Evolutionary conservation across 805 yeast species (phyloP), one percentile per base, ranked within the genome.

Genomic region (Sugiyamaella floridensis): DNA sequence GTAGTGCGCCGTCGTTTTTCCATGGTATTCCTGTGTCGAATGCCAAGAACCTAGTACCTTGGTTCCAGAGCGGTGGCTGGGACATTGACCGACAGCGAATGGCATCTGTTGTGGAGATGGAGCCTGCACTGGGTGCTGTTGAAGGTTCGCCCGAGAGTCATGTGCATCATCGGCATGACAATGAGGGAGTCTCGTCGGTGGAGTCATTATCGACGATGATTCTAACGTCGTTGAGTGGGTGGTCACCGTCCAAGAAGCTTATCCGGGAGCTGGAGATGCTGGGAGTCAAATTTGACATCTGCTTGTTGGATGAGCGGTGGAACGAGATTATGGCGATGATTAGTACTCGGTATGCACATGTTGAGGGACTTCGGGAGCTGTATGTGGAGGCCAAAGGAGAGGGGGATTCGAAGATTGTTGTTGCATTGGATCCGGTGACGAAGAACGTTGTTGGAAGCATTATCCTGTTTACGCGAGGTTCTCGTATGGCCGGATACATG

Each of bases 231-330:
- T 59, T 79, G 26, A 63, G 65, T 4, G 63, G 67, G 29, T 80
- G 85, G 85, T 70, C 64, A 55, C 80, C 81, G 4, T 77, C 83
- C 1, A 73, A 76, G 53, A 78, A 78, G 57, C 72, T 80, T 6
- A 77, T 79, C 43, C 67, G 76, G 48, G 82, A 78, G 55, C 69
- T 81, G 56, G 78, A 76, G 69, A 76, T 79, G 52, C 78, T 79
- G 41, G 83, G 83, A 2, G 76, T 80, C 12, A 67, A 79, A 55
- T 80, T 81, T 63, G 82, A 79, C 58, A 71, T 80, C n/a, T 76
- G 81, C 58, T 69, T 66, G 54, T 44, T 50, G 15, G 58, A 62
- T 42, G 58, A 52, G 44, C 55, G 61, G 43, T 49, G 56, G 52
- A 45, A 67, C 2, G 74, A 75, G 56, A 65, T 79, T 43, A 62